A percentile compares a stretch with the other conserved stretches of the same genome.
Evolutionary conservation across 2,329 filamentous ascomycete genomes (phyloP).

Genomic region (Coleophoma cylindrospora): DNA sequence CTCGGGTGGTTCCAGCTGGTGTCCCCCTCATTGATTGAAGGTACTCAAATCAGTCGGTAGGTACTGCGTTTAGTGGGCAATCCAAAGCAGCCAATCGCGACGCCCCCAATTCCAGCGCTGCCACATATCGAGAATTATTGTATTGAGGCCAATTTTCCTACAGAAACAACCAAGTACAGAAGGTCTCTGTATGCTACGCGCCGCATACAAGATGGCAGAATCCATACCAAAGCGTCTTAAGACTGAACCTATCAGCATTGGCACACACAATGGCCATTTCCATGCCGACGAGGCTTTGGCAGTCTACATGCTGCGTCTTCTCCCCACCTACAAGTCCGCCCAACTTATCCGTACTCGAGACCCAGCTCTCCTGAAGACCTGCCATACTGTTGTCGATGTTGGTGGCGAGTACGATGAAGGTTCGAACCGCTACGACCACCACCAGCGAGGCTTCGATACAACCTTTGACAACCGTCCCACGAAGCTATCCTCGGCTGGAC

Average conservation of each 20-base stretch:
- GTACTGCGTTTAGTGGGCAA: too few relatives aligned
- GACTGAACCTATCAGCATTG: conserved; percentile 56
- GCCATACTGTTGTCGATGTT: conserved; percentile 97
- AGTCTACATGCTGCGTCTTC: conserved; percentile 88
- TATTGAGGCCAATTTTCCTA: too few relatives aligned
- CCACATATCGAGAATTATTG: too few relatives aligned
- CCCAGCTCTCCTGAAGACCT: conserved; percentile 67
- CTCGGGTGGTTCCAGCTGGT: too few relatives aligned
- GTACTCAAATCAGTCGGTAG: too few relatives aligned
- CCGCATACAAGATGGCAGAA: conserved; percentile 58
- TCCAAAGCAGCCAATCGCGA: too few relatives aligned
- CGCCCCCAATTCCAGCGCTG: too few relatives aligned
- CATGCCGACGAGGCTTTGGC: conserved; percentile 97
- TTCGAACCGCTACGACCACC: conserved; percentile 85
- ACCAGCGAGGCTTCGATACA: conserved; percentile 85
- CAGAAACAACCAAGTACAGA: conserved; percentile 2
- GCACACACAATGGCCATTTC: conserved; percentile 97
- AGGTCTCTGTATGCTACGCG: conserved; percentile 35
- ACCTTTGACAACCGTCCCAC: conserved; percentile 81
- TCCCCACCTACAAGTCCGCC: conserved; percentile 73
- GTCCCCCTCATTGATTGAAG: too few relatives aligned
- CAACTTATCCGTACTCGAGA: conserved; percentile 84
- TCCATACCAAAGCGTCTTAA: conserved; percentile 78
- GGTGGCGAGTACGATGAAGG: conserved; percentile 84
- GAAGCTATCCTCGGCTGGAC: conserved; percentile 87